Evolutionary conservation across 2,329 filamentous ascomycete genomes (phyloP), one percentile per base, ranked within the genome.

Genomic region (Huntiella abstrusa): DNA sequence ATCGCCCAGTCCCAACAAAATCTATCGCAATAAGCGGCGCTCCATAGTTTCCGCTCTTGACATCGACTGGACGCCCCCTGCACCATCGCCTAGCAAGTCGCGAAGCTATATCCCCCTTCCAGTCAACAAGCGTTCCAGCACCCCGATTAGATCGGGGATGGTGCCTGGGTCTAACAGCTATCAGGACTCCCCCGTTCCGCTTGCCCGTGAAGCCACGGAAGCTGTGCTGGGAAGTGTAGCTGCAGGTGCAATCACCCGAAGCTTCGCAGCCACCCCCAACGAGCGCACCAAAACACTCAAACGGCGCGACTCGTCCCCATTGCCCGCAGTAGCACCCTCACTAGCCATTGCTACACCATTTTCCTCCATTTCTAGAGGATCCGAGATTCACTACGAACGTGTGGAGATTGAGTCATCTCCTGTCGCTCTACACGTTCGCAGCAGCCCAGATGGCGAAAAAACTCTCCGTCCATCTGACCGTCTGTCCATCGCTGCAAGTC

Each of bases 341-440:
- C 2, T 10, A 7, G 13, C 17, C 11, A 19, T 40, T 40, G 38
- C 15, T 3, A 16, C 38, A 7, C 17, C 38, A 7, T 40, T 12
- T 19, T 40, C 38, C 16, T 40, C 38, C 12, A 28, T 40, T 28
- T 11, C 38, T 15, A 16, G 13, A 6, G 38, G 15, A 17, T 10
- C 16, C 5, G 10, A 40, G 12, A 12, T 40, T 12, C 36, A 46
- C n/a, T 46, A 46, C 17, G 37, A 46, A 15, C 37, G 35, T 11
- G 10, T 46, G 4, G 22, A 46, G 32, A 39, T 33, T 41, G 22
- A 36, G 11, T 41, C 44, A 8, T 46, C 37, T 11, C 44, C 44
- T 17, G 37, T 41, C 7, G 44, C 19, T 33, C 15, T 34, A n/a
- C 33, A 39, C 28, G 28, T 41, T 19, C 44, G 44, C 3, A 34